Evolutionary conservation across 768 basidiomycete genomes (phyloP).

Genomic region (Termitomyces sp.): DNA sequence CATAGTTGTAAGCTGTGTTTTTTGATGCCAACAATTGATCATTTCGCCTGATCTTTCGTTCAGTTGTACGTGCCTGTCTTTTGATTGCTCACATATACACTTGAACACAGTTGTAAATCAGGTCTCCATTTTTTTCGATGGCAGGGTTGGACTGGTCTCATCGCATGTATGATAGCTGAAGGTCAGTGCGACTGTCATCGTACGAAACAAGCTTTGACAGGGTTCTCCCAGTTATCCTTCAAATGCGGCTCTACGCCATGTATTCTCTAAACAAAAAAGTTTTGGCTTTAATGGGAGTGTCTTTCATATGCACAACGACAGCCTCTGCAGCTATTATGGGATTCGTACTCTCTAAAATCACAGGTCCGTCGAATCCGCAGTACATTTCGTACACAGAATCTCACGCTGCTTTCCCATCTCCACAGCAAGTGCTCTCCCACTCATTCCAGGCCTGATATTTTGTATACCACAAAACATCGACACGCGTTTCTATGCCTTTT

Average conservation of each 20-base stretch:
- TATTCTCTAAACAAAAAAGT: constrained; percentile 54
- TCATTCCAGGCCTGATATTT: constrained; percentile 28
- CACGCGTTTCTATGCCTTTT: constrained; percentile 50
- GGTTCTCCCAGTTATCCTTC: constrained; percentile 47
- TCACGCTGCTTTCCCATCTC: not conserved
- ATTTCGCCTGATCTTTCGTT: not conserved
- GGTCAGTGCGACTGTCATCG: constrained; percentile 29
- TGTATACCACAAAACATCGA: constrained; percentile 43
- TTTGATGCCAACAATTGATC: not conserved
- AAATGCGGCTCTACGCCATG: constrained; percentile 63
- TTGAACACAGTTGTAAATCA: constrained; percentile 10
- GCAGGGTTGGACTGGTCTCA: constrained; percentile 62
- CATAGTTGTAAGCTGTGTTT: constrained; percentile 19
- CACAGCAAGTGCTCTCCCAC: constrained; percentile 19
- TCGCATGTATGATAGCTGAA: constrained; percentile 55
- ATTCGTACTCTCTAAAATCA: constrained; percentile 35
- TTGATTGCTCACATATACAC: not conserved
- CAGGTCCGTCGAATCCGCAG: constrained; percentile 29
- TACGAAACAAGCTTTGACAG: not conserved
- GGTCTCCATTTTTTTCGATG: constrained; percentile 50
- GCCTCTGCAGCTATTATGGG: constrained; percentile 51
- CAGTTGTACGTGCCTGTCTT: constrained; percentile 26
- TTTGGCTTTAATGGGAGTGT: constrained; percentile 42
- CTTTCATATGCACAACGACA: constrained; percentile 38
- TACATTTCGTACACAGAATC: not conserved